These are phyloP conservation scores for Spongospora subterranea DNA, from an alignment of 208 protist genomes.

Conservation along the genomic window DNA sequence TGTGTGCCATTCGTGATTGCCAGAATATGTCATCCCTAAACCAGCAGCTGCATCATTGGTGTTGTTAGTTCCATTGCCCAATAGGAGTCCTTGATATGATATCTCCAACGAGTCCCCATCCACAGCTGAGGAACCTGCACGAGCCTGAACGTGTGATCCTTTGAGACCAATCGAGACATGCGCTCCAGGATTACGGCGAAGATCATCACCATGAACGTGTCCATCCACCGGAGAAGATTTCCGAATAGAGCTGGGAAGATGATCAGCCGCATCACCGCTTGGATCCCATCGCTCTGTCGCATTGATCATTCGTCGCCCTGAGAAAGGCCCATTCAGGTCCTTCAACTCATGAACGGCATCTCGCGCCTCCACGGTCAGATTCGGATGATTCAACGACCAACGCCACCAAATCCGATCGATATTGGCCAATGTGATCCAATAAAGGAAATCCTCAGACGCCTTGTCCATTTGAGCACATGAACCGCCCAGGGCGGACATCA, in stretches of 20 bases:
- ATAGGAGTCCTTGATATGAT: background rate
- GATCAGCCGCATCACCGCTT: background rate
- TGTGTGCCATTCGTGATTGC: slow-evolving; percentile 18
- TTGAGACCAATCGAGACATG: background rate
- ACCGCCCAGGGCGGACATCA: slow-evolving; percentile 11
- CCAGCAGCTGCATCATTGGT: background rate
- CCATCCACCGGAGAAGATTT: background rate
- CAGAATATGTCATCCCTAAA: background rate
- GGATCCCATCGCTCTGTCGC: background rate
- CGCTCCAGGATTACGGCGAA: background rate
- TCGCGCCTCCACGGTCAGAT: background rate
- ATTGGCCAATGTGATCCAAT: slow-evolving; percentile 19
- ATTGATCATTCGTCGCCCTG: background rate
- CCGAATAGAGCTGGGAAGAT: background rate
- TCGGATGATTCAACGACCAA: slow-evolving; percentile 30
- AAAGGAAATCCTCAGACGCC: slow-evolving; percentile 3
- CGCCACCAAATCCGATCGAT: slow-evolving; percentile 55
- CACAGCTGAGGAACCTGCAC: background rate
- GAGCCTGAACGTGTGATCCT: background rate
- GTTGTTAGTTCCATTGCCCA: background rate
- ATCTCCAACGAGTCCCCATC: background rate
- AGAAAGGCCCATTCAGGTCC: background rate
- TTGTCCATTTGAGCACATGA: background rate
- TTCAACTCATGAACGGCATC: background rate
- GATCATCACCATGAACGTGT: background rate